These are phyloP conservation scores for Sonneratia caseolaris DNA, from an alignment of 345 rosid genomes.

Conservation along the genomic window DNA sequence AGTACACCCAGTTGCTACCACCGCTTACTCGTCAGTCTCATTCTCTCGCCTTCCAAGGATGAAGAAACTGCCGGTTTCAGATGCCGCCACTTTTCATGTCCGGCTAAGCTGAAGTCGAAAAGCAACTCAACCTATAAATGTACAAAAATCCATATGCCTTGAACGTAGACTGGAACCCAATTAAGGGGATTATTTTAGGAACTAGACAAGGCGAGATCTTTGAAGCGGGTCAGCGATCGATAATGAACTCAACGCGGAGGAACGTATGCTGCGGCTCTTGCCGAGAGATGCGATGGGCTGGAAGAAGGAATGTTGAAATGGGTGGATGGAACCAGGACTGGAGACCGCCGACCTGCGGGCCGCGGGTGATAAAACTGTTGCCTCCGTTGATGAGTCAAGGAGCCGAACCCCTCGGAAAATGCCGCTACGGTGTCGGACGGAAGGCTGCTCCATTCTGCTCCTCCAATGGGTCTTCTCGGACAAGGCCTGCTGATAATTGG, in stretches of 20 bases:
- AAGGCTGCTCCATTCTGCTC: not conserved
- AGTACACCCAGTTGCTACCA: not conserved
- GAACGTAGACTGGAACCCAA: not conserved
- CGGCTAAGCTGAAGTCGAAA: not conserved
- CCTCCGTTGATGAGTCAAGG: constrained; percentile 18
- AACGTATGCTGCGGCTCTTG: not conserved
- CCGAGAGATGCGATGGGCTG: constrained; percentile 14
- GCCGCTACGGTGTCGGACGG: not conserved
- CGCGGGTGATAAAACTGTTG: constrained; percentile 17
- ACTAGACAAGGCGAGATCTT: not conserved
- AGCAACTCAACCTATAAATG: not conserved
- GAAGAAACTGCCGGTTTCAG: not conserved
- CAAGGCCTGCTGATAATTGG: not conserved
- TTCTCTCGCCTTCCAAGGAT: not conserved
- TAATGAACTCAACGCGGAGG: not conserved
- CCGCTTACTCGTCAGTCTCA: not conserved
- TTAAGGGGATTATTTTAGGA: not conserved
- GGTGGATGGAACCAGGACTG: constrained; percentile 5
- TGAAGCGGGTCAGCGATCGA: not conserved
- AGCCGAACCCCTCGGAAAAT: too few relatives aligned
- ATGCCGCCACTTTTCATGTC: not conserved
- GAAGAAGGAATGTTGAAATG: constrained; percentile 9
- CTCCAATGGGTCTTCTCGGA: not conserved
- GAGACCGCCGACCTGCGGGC: not conserved
- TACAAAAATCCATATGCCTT: not conserved